These are phyloP conservation scores for Aspergillus wentii DNA, from an alignment of 495 filamentous ascomycete genomes.

Conservation along the genomic window DNA sequence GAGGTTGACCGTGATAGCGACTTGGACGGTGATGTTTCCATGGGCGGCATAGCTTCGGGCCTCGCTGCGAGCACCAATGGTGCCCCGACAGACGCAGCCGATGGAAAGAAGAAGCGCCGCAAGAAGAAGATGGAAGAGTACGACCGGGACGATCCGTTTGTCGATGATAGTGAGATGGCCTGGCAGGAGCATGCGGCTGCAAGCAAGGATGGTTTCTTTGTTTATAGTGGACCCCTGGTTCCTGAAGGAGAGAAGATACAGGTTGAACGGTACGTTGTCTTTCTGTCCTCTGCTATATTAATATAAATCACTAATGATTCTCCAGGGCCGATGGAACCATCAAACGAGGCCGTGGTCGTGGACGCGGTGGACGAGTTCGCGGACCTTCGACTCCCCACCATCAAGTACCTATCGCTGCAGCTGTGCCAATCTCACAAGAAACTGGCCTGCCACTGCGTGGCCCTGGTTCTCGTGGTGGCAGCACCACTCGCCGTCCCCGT, in stretches of 20 bases:
- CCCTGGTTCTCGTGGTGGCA: constrained; percentile 71
- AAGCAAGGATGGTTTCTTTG: constrained; percentile 87
- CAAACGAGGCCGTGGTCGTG: constrained; percentile 72
- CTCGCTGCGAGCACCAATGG: constrained; percentile 46
- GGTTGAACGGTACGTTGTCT: constrained; percentile 58
- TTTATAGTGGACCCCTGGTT: constrained; percentile 79
- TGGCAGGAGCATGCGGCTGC: constrained; percentile 96
- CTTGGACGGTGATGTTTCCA: constrained; percentile 71
- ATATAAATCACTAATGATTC: constrained; percentile 20
- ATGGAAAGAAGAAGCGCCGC: constrained; percentile 60
- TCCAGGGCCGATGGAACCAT: constrained; percentile 68
- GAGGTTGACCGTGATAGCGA: constrained; percentile 46
- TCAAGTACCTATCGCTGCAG: constrained; percentile 35
- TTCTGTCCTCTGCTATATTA: constrained; percentile 1
- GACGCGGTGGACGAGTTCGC: constrained; percentile 51
- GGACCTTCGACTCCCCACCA: constrained; percentile 33
- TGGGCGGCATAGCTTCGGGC: too few relatives aligned
- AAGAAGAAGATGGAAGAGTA: constrained; percentile 93
- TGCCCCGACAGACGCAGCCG: constrained; percentile 37
- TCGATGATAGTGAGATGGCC: constrained; percentile 91
- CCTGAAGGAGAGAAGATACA: constrained; percentile 86
- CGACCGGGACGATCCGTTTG: constrained; percentile 93
- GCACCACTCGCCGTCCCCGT: constrained; percentile 71
- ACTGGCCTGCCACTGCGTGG: constrained; percentile 55
- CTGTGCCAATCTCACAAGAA: constrained; percentile 39